phyloP scores from a whole-genome alignment of 129 eudicot genomes.

The Tanacetum coccineum region DNA sequence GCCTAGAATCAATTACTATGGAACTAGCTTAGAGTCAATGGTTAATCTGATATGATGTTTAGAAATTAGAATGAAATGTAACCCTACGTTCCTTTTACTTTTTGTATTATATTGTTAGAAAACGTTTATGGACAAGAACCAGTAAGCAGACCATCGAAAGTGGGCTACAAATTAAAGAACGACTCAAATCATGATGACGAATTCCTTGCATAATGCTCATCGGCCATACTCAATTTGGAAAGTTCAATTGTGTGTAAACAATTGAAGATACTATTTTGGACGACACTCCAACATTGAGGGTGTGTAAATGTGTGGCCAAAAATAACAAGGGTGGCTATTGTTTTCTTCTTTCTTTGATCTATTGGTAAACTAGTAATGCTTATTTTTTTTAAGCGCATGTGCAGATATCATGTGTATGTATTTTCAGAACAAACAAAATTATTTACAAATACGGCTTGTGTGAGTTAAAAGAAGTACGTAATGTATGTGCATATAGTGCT shows the following conservation, averaged over 20 bases:
- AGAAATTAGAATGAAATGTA: neutral
- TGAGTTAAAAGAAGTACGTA: too few species aligned
- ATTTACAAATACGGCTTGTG: too few species aligned
- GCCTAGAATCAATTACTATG: neutral
- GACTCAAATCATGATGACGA: constrained; percentile 28
- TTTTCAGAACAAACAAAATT: too few species aligned
- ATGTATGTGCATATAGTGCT: too few species aligned
- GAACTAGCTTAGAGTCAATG: constrained; percentile 1
- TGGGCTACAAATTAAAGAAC: constrained; percentile 30
- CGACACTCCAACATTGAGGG: constrained; percentile 18
- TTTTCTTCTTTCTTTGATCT: neutral
- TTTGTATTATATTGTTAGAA: constrained; percentile 15
- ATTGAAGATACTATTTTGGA: constrained; percentile 15
- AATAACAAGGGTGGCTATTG: neutral
- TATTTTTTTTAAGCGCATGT: too few species aligned
- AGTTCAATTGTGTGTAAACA: constrained; percentile 8
- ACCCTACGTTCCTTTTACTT: constrained; percentile 3
- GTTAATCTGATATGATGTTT: neutral
- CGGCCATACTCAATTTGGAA: constrained; percentile 29
- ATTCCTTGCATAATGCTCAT: constrained; percentile 15
- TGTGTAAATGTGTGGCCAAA: constrained; percentile 13
- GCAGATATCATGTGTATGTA: too few species aligned
- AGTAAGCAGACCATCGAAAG: constrained; percentile 31
- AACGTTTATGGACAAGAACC: constrained; percentile 18
- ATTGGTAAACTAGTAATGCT: too few species aligned